Conservation (phyloP, 495 filamentous ascomycete species). For the Niebla homalea region DNA sequence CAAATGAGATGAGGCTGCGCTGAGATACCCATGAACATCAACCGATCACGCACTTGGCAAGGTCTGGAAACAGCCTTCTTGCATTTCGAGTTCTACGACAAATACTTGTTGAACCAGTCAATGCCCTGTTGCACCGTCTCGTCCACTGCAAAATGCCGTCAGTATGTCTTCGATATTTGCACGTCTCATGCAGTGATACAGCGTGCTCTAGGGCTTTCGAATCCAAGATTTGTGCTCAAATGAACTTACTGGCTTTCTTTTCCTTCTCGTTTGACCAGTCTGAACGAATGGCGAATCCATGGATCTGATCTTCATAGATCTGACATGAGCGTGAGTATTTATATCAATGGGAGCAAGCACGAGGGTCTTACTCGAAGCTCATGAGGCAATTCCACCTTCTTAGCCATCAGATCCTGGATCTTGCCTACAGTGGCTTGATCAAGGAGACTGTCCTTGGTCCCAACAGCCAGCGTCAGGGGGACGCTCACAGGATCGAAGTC, state of each 20-base stretch:
- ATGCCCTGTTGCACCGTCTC: slow-evolving; percentile 29
- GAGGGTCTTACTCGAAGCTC: slow-evolving; percentile 19
- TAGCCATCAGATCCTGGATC: slow-evolving; percentile 26
- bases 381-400: slow-evolving; percentile 21
- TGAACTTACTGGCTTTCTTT: slow-evolving; percentile 23
- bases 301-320: slow-evolving; percentile 31
- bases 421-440: slow-evolving; percentile 28
- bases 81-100: slow-evolving; percentile 5
- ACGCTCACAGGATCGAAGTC: slow-evolving; percentile 27
- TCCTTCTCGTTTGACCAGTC: slow-evolving; percentile 34
- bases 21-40: too few relatives aligned
- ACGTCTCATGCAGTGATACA: neutral
- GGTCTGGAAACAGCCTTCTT: too few relatives aligned
- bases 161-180: neutral
- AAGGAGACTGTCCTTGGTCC: slow-evolving; percentile 28
- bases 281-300: slow-evolving; percentile 30
- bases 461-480: slow-evolving; percentile 24
- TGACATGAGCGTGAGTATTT: neutral
- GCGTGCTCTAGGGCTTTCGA: neutral
- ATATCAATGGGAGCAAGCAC: neutral
- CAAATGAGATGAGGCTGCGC: too few relatives aligned
- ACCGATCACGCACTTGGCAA: too few relatives aligned
- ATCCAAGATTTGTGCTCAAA: neutral
- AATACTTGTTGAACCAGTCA: slow-evolving; percentile 29
- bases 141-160: slow-evolving; percentile 13